Percentiles rank a stretch among this genome's conserved stretches.
Evolutionary conservation across 2,329 filamentous ascomycete genomes (phyloP).

Genomic region (Fusarium cyanostomum): DNA sequence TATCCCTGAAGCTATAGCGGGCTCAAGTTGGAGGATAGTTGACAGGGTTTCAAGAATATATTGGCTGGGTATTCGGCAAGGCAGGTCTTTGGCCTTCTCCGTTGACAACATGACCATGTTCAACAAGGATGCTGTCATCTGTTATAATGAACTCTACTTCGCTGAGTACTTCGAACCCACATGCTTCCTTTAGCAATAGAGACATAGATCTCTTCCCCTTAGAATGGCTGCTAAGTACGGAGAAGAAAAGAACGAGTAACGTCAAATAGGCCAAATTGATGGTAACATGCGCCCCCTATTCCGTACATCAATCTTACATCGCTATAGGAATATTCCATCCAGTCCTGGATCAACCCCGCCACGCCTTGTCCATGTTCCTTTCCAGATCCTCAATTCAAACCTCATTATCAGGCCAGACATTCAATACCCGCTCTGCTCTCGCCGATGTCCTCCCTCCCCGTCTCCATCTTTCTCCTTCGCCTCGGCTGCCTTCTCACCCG

Average conservation of each 20-base stretch:
- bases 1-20: no score
- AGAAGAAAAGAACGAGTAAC: background rate
- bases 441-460: constrained; percentile 49
- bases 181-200: no score
- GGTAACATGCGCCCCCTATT: background rate
- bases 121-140: no score
- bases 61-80: no score
- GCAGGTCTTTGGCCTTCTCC: no score
- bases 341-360: background rate
- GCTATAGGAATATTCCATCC: background rate
- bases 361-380: background rate
- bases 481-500: constrained; percentile 61
- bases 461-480: constrained; percentile 44
- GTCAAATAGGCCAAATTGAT: constrained; percentile 1
- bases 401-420: background rate
- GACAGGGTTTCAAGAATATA: no score
- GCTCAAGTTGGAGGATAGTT: no score
- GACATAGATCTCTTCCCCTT: no score
- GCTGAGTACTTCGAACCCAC: no score
- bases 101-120: no score
- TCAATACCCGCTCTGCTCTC: constrained; percentile 65
- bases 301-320: constrained; percentile 30
- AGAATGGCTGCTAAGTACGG: no score
- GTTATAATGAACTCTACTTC: no score
- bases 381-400: background rate